These are phyloP conservation scores for Neurospora sp. DNA, from an alignment of 495 filamentous ascomycete genomes.

Conservation along the genomic window DNA sequence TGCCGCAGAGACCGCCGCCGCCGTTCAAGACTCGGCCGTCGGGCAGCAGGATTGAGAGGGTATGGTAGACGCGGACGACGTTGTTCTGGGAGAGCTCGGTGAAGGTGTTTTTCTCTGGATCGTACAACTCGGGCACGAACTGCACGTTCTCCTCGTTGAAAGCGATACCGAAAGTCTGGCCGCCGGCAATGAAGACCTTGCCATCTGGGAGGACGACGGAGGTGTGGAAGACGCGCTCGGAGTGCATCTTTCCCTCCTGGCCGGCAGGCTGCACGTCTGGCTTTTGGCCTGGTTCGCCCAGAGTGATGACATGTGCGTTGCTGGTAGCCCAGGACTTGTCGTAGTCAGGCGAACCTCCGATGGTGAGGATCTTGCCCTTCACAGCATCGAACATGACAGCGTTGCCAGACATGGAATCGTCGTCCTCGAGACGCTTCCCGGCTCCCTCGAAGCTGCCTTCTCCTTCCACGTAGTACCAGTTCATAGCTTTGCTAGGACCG, in stretches of 20 bases:
- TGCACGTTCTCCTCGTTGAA: slow-evolving; percentile 41
- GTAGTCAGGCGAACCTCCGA: slow-evolving; percentile 30
- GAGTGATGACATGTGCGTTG: not conserved
- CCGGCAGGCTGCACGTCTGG: not conserved
- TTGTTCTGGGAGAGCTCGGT: slow-evolving; percentile 29
- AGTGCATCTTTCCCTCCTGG: not conserved
- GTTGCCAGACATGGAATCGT: slow-evolving; percentile 32
- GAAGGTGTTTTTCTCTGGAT: slow-evolving; percentile 32
- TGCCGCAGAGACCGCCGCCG: slow-evolving; percentile 45
- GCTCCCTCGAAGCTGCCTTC: slow-evolving; percentile 28
- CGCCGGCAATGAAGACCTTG: slow-evolving; percentile 45
- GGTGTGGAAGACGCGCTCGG: slow-evolving; percentile 18
- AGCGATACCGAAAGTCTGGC: slow-evolving; percentile 33
- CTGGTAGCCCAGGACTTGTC: not conserved
- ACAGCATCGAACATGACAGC: slow-evolving; percentile 38
- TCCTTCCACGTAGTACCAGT: slow-evolving; percentile 44
- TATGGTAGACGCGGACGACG: slow-evolving; percentile 48
- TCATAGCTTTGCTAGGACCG: slow-evolving; percentile 44
- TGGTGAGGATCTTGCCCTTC: slow-evolving; percentile 50
- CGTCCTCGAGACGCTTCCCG: slow-evolving; percentile 27
- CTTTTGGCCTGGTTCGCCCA: not conserved
- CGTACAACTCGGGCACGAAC: slow-evolving; percentile 40
- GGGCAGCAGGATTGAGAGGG: slow-evolving; percentile 42
- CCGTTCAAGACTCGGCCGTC: slow-evolving; percentile 45
- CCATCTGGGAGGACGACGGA: slow-evolving; percentile 48